These are phyloP conservation scores for Cucumis cinereus DNA, from an alignment of 306 rosid genomes.

Conservation along the genomic window DNA sequence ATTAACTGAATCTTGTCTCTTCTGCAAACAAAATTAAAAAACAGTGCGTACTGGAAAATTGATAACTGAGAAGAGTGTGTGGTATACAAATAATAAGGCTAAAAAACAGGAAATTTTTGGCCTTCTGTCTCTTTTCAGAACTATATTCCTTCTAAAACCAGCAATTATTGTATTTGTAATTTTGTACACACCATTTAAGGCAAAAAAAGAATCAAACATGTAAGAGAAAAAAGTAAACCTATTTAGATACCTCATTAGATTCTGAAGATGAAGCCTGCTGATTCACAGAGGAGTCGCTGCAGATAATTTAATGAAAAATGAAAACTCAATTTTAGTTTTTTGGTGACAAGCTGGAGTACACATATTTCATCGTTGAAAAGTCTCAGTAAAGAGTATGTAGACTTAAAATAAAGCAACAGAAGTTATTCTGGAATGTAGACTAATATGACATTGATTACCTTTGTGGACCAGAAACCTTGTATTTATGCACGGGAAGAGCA, in stretches of 20 bases:
- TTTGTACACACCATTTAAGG: neutral
- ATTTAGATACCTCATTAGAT: slow-evolving; percentile 47
- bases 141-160: neutral
- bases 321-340: neutral
- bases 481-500: slow-evolving; percentile 79
- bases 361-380: neutral
- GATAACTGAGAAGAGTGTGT: neutral
- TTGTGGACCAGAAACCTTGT: slow-evolving; percentile 57
- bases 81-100: neutral
- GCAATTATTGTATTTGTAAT: neutral
- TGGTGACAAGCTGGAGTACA: neutral
- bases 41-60: neutral
- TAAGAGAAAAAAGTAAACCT: neutral
- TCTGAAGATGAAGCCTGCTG: slow-evolving; percentile 56
- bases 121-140: neutral
- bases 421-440: neutral
- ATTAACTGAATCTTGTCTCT: slow-evolving; percentile 42
- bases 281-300: slow-evolving; percentile 33
- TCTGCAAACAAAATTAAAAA: slow-evolving; percentile 23
- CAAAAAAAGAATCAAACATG: neutral
- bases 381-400: neutral
- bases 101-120: neutral
- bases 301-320: slow-evolving; percentile 11
- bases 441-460: slow-evolving; percentile 22
- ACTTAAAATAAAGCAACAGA: neutral